phyloP scores from a whole-genome alignment of 352 stramenopile species.

The Globisporangium iwayamae region DNA sequence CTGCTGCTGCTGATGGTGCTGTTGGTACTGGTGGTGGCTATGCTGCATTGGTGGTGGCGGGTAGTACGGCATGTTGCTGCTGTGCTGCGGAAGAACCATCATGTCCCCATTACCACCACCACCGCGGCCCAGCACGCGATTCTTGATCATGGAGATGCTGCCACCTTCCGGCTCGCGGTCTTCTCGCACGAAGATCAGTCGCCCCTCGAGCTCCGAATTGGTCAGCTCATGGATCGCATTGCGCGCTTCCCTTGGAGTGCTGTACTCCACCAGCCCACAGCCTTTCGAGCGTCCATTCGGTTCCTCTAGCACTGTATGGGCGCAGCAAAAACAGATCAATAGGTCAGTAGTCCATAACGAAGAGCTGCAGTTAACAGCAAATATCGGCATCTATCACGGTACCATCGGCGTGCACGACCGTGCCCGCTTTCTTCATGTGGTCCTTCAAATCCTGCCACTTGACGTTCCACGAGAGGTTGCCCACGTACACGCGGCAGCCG shows the following conservation, averaged over 20 bases:
- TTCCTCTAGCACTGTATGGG: slow-evolving; percentile 62
- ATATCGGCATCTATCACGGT: background rate
- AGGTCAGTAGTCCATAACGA: background rate
- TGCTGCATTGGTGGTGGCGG: slow-evolving; percentile 8
- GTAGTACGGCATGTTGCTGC: slow-evolving; percentile 3
- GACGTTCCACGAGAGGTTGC: slow-evolving; percentile 91
- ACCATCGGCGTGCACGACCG: slow-evolving; percentile 82
- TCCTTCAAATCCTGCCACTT: slow-evolving; percentile 96
- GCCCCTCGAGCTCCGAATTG: slow-evolving; percentile 91
- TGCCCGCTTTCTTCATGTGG: slow-evolving; percentile 88
- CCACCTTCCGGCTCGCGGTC: slow-evolving; percentile 69
- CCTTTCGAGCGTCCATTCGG: slow-evolving; percentile 88
- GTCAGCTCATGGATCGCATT: slow-evolving; percentile 88
- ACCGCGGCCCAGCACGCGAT: slow-evolving; percentile 18
- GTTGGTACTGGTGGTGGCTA: background rate
- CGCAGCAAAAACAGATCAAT: no score
- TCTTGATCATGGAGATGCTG: slow-evolving; percentile 71
- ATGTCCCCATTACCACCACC: background rate
- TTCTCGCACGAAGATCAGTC: slow-evolving; percentile 87
- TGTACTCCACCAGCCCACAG: slow-evolving; percentile 76
- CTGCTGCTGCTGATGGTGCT: background rate
- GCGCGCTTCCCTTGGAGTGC: slow-evolving; percentile 65
- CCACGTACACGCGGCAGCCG: slow-evolving; percentile 80
- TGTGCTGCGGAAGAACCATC: background rate
- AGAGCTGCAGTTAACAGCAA: background rate